Base-by-base conservation (phyloP, 176 grass and related monocot species). In the Otatea glauca region DNA sequence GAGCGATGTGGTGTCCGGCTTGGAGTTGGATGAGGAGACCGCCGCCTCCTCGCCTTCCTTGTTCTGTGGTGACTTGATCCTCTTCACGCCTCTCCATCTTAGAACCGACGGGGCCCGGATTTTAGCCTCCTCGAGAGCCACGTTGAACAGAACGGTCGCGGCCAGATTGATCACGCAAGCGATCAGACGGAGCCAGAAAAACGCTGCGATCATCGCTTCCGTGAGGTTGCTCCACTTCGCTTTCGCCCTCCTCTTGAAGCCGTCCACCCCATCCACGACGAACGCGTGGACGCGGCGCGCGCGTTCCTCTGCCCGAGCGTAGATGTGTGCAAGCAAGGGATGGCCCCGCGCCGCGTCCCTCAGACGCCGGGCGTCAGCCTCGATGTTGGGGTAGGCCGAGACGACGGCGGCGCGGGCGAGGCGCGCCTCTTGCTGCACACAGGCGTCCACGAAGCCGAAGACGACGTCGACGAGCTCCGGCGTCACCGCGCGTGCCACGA, bases 381-480 rank as follows among this genome's bases (percentile, higher is more conserved):
- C 41, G 51, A 44, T 0, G 16, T 53, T 53, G 15, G 1, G 50
- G 15, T 53, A 53, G 49, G 49, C 15, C 16, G 49, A 51, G 50
- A 18, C 15, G 50, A 53, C 5, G 63, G 11, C 16, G 37, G 29
- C 51, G 38, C 9, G 24, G 54, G 55, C 14, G 10, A 1, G 6
- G 25, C 39, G 58, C 44, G 18, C 68, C 12, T 1, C 2, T 5
- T 18, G 10, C 55, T 35, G 16, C 60, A 42, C 56, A 56, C 44
- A 0, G 56, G 47, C 75, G 44, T 21, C 60, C 6, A 72, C 45
- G 18, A 7, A 11, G 23, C 0, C 11, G 35, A 88, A 77, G 17
- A 25, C 49, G 37, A 11, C 51, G 72, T 78, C 80, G 65, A 83
- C 35, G n/a, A 7, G 34, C 7, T 70, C 73, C 16, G 65, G 65